Conservation (phyloP, 176 grass and related monocot genomes). For the Hordeum marinum region DNA sequence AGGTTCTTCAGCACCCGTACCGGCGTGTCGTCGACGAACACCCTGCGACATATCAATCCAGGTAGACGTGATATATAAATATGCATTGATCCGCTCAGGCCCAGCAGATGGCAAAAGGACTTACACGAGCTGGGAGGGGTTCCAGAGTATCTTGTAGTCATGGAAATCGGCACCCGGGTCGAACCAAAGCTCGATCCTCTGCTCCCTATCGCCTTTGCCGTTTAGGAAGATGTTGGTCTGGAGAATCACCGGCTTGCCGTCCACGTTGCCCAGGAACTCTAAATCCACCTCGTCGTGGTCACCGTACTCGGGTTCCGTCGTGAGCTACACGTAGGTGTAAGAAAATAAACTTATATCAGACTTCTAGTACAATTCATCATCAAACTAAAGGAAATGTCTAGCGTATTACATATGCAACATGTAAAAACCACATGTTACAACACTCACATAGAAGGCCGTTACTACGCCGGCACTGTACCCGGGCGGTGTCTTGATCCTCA, state of each 20-base stretch:
- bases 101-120: neutral
- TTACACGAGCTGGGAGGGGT: conserved; percentile 57
- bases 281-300: conserved; percentile 55
- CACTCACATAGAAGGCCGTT: conserved; percentile 14
- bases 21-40: conserved; percentile 55
- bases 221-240: conserved; percentile 71
- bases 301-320: neutral
- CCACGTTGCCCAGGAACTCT: conserved; percentile 65
- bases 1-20: conserved; percentile 52
- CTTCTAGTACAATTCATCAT: neutral
- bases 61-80: neutral
- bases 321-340: neutral
- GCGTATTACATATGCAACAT: no score
- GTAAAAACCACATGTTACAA: neutral
- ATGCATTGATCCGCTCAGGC: neutral
- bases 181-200: conserved; percentile 42
- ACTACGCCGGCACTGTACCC: conserved; percentile 64
- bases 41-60: neutral
- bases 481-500: conserved; percentile 52
- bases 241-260: conserved; percentile 45
- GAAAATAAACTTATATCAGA: neutral
- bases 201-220: conserved; percentile 47
- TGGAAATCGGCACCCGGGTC: conserved; percentile 65
- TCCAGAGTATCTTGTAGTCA: conserved; percentile 69
- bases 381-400: no score